phyloP scores from a whole-genome alignment of 305 asterid genomes.

The Striga hermonthica region DNA sequence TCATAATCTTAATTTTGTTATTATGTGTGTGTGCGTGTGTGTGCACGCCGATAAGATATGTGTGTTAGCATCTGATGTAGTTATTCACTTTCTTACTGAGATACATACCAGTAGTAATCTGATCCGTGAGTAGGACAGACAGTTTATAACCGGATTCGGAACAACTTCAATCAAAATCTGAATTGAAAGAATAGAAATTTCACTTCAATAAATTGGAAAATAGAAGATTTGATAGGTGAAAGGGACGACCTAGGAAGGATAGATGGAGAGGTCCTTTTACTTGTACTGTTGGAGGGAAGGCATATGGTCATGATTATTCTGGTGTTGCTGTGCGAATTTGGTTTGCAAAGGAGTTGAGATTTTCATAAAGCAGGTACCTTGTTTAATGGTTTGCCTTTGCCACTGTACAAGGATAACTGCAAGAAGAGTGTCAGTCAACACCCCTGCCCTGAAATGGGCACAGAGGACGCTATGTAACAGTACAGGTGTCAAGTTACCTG shows the following conservation, averaged over 20 bases:
- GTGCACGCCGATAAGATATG: background rate
- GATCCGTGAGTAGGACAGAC: no score
- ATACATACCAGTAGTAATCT: no score
- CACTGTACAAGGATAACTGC: constrained; percentile 44
- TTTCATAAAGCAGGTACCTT: constrained; percentile 1
- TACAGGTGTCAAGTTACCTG: constrained; percentile 43
- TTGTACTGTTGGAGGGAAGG: background rate
- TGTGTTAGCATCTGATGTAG: background rate
- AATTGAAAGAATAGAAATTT: no score
- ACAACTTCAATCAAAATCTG: no score
- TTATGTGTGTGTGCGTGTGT: background rate
- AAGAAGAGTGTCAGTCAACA: constrained; percentile 40
- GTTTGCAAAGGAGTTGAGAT: background rate
- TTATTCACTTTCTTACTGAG: no score
- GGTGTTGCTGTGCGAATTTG: background rate
- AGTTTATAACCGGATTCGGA: no score
- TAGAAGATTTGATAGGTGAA: no score
- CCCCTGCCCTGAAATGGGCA: constrained; percentile 40
- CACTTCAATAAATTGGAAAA: no score
- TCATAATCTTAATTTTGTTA: background rate
- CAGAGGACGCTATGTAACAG: constrained; percentile 51
- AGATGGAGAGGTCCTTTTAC: background rate
- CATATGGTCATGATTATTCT: background rate
- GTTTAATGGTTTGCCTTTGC: background rate
- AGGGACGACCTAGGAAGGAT: no score